phyloP scores from a whole-genome alignment of 2,329 filamentous ascomycete species.

The Phyllosticta citrichinensis region DNA sequence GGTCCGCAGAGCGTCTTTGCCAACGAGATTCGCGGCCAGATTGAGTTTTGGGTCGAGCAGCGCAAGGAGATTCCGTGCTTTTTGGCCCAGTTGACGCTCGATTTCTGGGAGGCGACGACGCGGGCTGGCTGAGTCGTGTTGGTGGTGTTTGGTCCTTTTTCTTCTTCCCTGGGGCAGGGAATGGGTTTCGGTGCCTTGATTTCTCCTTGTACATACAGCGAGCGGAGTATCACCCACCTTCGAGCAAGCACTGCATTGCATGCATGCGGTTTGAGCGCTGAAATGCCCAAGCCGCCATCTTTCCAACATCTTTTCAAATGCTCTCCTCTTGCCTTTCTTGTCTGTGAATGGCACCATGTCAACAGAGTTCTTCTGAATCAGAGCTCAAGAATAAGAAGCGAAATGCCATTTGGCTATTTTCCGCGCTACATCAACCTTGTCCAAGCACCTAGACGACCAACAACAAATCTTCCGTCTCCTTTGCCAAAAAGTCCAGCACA shows the following conservation, averaged over 20 bases:
- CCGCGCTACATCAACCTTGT: too few species aligned
- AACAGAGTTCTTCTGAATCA: too few species aligned
- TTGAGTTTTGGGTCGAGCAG: constrained; percentile 93
- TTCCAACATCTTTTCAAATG: too few species aligned
- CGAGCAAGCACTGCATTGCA: background rate
- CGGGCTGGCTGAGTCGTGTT: constrained; percentile 26
- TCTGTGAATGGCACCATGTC: too few species aligned
- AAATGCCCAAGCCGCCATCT: too few species aligned
- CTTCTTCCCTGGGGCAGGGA: background rate
- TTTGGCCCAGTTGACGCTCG: constrained; percentile 77
- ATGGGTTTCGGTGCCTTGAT: background rate
- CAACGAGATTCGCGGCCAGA: constrained; percentile 69
- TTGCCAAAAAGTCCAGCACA: background rate
- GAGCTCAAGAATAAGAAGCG: too few species aligned
- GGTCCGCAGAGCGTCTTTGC: constrained; percentile 83
- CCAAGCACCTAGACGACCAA: too few species aligned
- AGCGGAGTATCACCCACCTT: too few species aligned
- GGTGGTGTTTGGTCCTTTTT: background rate
- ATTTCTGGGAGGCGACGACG: constrained; percentile 63
- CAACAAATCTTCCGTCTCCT: too few species aligned
- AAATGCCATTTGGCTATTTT: too few species aligned
- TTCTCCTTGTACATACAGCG: background rate
- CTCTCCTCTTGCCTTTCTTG: too few species aligned
- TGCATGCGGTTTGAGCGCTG: too few species aligned
- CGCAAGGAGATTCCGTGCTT: constrained; percentile 91